These are phyloP conservation scores for Penicillium parvum DNA, from an alignment of 495 filamentous ascomycete species.

Conservation along the genomic window DNA sequence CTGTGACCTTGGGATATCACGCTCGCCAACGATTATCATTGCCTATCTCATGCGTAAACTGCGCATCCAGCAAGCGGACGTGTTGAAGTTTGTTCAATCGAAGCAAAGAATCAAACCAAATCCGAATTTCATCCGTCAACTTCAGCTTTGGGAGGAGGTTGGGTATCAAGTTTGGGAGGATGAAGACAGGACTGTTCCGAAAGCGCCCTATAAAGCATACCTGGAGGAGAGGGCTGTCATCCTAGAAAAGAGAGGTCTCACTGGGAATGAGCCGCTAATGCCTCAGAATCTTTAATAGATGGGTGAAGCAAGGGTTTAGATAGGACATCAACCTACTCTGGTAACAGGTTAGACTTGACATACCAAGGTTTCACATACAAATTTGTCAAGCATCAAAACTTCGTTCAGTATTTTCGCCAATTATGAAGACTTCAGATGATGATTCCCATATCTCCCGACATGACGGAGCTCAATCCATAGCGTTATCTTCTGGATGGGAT, in stretches of 20 bases:
- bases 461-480: too few relatives aligned
- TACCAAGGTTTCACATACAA: too few relatives aligned
- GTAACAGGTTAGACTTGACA: too few relatives aligned
- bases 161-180: constrained; percentile 34
- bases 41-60: constrained; percentile 19
- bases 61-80: constrained; percentile 4
- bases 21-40: constrained; percentile 31
- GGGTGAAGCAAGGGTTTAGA: too few relatives aligned
- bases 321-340: too few relatives aligned
- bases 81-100: constrained; percentile 15
- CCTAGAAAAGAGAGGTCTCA: constrained; percentile 6
- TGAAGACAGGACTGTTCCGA: constrained; percentile 23
- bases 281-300: constrained; percentile 8
- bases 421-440: too few relatives aligned
- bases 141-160: constrained; percentile 29
- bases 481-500: too few relatives aligned
- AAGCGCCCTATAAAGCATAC: constrained; percentile 24
- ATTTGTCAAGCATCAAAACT: too few relatives aligned
- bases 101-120: constrained; percentile 25
- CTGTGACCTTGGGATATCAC: constrained; percentile 34
- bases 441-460: too few relatives aligned
- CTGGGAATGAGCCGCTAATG: constrained; percentile 6
- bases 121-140: constrained; percentile 25
- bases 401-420: too few relatives aligned
- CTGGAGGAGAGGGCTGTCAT: constrained; percentile 15